A percentile compares a stretch with the other conserved stretches of the same genome.
Evolutionary conservation across 2,329 filamentous ascomycete species (phyloP).

Genomic region (Alternaria hordeiaustralica): DNA sequence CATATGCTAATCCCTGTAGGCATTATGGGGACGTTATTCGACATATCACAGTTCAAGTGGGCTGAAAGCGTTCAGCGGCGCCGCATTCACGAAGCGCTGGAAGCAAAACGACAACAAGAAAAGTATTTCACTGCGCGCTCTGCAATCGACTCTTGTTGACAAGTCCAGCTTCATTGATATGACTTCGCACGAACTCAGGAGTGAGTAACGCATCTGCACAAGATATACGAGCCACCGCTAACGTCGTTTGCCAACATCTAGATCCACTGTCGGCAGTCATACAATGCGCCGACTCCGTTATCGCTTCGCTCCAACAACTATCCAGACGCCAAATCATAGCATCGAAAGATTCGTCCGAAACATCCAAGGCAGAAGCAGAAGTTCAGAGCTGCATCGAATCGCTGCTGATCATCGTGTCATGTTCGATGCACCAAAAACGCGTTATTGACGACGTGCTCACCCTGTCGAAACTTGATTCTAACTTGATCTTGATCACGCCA

Average conservation of each 20-base stretch:
- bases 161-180: conserved; percentile 36
- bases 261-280: conserved; percentile 47
- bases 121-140: conserved; percentile 19
- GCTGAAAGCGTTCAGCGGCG: conserved; percentile 44
- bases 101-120: conserved; percentile 48
- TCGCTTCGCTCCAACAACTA: conserved; percentile 37
- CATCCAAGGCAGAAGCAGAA: conserved; percentile 18
- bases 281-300: conserved; percentile 53
- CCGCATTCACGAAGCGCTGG: conserved; percentile 44
- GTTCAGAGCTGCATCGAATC: conserved; percentile 39
- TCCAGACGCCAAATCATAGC: conserved; percentile 1
- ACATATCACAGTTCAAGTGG: conserved; percentile 49
- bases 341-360: conserved; percentile 4
- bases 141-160: conserved; percentile 9
- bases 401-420: conserved; percentile 42
- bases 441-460: conserved; percentile 52
- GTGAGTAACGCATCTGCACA: not conserved
- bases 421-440: conserved; percentile 50
- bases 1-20: conserved; percentile 7
- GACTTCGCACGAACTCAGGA: conserved; percentile 48
- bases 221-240: not conserved
- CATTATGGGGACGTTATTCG: conserved; percentile 46
- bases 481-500: conserved; percentile 36
- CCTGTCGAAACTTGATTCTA: conserved; percentile 39
- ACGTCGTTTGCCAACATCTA: not conserved